Percentiles rank a stretch among this genome's conserved stretches.
Conservation (phyloP, 2,329 filamentous ascomycete genomes). For the Elsinoe fawcettii region DNA sequence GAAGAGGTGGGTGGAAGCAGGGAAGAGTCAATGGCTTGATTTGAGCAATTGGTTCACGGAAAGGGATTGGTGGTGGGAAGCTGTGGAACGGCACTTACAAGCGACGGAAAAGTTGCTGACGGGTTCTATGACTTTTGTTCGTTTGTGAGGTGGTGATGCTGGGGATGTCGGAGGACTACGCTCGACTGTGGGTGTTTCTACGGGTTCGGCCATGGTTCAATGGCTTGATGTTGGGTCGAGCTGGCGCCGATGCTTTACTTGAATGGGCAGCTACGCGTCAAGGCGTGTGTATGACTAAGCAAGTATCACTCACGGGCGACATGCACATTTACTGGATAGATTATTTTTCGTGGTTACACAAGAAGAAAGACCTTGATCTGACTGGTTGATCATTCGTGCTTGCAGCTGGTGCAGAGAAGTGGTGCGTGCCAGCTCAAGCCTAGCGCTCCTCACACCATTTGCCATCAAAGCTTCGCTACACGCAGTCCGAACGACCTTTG, state of each 20-base stretch:
- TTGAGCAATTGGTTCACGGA: slow-evolving; percentile 4
- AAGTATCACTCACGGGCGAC: background rate
- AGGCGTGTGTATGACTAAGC: background rate
- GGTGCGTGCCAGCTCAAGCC: too few relatives aligned
- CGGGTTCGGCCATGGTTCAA: slow-evolving; percentile 26
- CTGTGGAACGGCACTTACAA: slow-evolving; percentile 22
- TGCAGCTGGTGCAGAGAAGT: too few relatives aligned
- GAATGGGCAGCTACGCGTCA: slow-evolving; percentile 6
- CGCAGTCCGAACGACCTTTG: background rate
- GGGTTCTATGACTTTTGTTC: slow-evolving; percentile 57
- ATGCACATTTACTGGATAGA: too few relatives aligned
- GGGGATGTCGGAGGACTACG: slow-evolving; percentile 53
- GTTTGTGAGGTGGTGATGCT: slow-evolving; percentile 70
- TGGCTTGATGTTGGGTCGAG: slow-evolving; percentile 7
- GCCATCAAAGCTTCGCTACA: background rate
- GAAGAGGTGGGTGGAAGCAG: background rate
- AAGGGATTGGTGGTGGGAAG: slow-evolving; percentile 15
- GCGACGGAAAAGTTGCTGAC: slow-evolving; percentile 31
- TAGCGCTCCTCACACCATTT: too few relatives aligned
- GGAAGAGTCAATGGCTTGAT: slow-evolving; percentile 16
- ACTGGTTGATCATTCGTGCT: too few relatives aligned
- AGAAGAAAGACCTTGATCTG: background rate
- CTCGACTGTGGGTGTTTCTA: slow-evolving; percentile 25
- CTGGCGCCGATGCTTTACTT: slow-evolving; percentile 6
- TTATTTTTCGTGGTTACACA: background rate